Evolutionary conservation across 371 early-diverging fungal genomes (phyloP).

Genomic region (Mucor indicus): DNA sequence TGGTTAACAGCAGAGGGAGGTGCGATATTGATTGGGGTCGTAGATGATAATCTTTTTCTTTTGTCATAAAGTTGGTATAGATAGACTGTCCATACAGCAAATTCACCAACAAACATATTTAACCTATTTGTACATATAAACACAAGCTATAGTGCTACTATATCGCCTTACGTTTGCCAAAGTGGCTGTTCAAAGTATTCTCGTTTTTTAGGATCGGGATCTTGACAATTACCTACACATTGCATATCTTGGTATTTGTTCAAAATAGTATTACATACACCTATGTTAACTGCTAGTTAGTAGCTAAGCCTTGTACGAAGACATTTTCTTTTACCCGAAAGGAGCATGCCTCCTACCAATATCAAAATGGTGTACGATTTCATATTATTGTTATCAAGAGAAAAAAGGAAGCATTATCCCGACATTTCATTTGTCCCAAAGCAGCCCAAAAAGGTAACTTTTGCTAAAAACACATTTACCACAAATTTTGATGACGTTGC

Average conservation of each 20-base stretch:
- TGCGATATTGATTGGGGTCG: neutral
- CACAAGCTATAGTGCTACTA: neutral
- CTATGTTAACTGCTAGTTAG: too few species aligned
- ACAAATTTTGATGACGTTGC: too few species aligned
- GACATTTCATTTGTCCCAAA: too few species aligned
- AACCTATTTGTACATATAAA: conserved; percentile 32
- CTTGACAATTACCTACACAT: conserved; percentile 87
- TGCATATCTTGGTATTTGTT: conserved; percentile 85
- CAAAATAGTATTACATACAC: conserved; percentile 78
- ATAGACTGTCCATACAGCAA: conserved; percentile 47
- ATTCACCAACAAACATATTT: conserved; percentile 95
- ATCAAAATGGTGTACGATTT: too few species aligned
- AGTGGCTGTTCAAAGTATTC: conserved; percentile 94
- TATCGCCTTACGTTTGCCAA: conserved; percentile 79
- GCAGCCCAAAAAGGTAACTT: too few species aligned
- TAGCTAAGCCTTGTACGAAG: too few species aligned
- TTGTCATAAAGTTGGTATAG: conserved; percentile 27
- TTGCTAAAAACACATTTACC: too few species aligned
- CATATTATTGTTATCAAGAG: neutral
- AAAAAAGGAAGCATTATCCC: too few species aligned
- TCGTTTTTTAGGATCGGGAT: conserved; percentile 68
- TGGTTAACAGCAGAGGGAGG: conserved; percentile 45
- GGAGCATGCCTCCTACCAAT: too few species aligned
- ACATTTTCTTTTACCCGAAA: too few species aligned
- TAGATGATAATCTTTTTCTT: conserved; percentile 7